phyloP scores from a whole-genome alignment of 2,329 filamentous ascomycete species.

The Aspergillus quadrilineatus region DNA sequence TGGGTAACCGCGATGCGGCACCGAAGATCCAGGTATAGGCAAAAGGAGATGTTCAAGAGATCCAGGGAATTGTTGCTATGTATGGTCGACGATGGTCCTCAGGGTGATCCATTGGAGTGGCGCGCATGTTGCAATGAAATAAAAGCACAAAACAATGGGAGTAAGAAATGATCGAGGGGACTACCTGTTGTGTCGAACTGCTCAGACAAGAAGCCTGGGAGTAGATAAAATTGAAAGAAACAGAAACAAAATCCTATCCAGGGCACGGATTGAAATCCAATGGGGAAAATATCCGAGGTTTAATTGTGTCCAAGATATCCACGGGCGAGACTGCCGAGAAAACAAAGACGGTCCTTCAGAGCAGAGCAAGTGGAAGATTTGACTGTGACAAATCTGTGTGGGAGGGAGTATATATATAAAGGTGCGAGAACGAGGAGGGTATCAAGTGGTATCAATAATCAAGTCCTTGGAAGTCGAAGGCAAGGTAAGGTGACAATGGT shows the following conservation, averaged over 20 bases:
- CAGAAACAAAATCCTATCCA: constrained; percentile 34
- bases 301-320: constrained; percentile 4
- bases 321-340: constrained; percentile 17
- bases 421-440: constrained; percentile 6
- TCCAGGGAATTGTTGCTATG: not conserved
- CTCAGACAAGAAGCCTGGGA: constrained; percentile 26
- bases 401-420: constrained; percentile 1
- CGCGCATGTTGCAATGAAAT: constrained; percentile 16
- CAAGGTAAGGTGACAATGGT: not conserved
- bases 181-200: constrained; percentile 43
- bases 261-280: constrained; percentile 30
- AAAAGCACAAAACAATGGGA: constrained; percentile 23
- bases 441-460: not conserved
- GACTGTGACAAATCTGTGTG: constrained; percentile 23
- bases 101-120: not conserved
- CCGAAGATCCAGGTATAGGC: constrained; percentile 13
- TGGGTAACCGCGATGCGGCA: constrained; percentile 24
- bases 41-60: constrained; percentile 6
- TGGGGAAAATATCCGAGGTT: constrained; percentile 23
- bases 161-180: constrained; percentile 37
- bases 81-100: constrained; percentile 10
- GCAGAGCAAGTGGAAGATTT: constrained; percentile 15
- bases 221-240: constrained; percentile 28
- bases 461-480: constrained; percentile 7
- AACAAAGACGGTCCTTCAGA: constrained; percentile 14